These are phyloP conservation scores for Lagenaria siceraria DNA, from an alignment of 306 rosid species.

Conservation along the genomic window DNA sequence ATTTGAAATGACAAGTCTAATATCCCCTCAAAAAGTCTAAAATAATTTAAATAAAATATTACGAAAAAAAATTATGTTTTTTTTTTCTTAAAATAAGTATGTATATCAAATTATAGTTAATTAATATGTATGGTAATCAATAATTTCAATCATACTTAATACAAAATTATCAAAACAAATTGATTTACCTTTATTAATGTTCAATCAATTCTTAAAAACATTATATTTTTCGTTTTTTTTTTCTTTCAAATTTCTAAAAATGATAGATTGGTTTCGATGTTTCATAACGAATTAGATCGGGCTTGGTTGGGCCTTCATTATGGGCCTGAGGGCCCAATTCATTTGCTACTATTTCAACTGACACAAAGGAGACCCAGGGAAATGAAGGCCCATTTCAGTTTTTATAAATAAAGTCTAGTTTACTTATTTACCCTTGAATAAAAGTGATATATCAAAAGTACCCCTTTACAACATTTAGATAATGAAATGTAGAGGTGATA, in stretches of 20 bases:
- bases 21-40: neutral
- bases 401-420: too few relatives aligned
- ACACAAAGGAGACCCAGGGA: too few relatives aligned
- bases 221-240: too few relatives aligned
- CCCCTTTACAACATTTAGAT: too few relatives aligned
- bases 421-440: too few relatives aligned
- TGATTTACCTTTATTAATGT: neutral
- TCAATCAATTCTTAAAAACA: neutral
- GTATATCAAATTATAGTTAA: neutral
- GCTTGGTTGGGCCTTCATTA: neutral
- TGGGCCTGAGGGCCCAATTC: neutral
- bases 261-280: neutral
- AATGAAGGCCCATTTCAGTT: too few relatives aligned
- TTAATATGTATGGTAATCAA: neutral
- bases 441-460: too few relatives aligned
- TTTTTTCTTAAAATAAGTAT: neutral
- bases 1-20: neutral
- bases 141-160: neutral
- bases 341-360: neutral
- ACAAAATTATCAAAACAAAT: neutral
- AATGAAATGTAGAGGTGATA: too few relatives aligned
- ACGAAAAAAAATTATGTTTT: neutral
- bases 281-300: neutral
- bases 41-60: neutral
- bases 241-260: neutral